A percentile compares a stretch with the other conserved stretches of the same genome.
Evolutionary conservation across 371 early-diverging fungal genomes (phyloP).

Genomic region (Batkoa obscura): DNA sequence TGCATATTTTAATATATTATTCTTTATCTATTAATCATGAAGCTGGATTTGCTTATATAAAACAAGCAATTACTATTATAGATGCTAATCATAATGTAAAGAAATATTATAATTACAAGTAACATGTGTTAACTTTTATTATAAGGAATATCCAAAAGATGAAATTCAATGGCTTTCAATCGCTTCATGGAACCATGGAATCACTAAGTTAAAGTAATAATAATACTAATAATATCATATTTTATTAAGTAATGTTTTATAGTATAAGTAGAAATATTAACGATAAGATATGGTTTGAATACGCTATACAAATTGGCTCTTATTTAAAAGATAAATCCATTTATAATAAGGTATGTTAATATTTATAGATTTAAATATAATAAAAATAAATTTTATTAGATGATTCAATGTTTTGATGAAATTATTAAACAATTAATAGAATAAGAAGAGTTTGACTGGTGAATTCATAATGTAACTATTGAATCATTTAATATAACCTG

Average conservation of each 20-base stretch:
- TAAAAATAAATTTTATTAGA: too few relatives aligned
- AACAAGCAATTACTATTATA: neutral
- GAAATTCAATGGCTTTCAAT: neutral
- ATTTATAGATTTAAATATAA: too few relatives aligned
- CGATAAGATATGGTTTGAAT: neutral
- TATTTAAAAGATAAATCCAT: neutral
- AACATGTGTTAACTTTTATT: neutral
- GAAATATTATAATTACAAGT: too few relatives aligned
- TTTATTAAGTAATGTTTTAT: too few relatives aligned
- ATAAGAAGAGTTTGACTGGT: too few relatives aligned
- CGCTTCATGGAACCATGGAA: neutral
- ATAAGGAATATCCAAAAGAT: neutral
- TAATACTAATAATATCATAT: neutral
- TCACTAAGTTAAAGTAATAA: neutral
- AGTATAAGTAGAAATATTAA: neutral
- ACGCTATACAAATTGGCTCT: neutral
- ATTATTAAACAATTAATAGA: too few relatives aligned
- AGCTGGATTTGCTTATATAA: neutral
- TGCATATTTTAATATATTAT: neutral
- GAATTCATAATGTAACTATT: too few relatives aligned
- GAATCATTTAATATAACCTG: too few relatives aligned
- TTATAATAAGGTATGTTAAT: too few relatives aligned
- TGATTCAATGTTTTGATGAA: too few relatives aligned
- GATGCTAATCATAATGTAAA: too few relatives aligned
- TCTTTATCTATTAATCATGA: neutral